These are phyloP conservation scores for Yamadazyma endophytica DNA, from an alignment of 805 yeast genomes.

Conservation along the genomic window DNA sequence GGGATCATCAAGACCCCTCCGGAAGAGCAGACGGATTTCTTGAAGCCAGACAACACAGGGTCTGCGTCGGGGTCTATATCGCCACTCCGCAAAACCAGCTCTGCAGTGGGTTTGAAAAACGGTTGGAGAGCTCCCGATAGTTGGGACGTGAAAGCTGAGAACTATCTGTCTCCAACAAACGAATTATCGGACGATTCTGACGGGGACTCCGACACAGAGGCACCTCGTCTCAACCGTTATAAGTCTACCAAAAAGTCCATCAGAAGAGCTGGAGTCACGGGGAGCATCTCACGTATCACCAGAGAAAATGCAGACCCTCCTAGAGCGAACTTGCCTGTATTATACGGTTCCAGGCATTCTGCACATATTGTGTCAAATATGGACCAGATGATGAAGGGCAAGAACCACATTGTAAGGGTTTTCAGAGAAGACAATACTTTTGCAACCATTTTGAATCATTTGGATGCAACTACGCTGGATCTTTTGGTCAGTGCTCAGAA, in stretches of 20 bases:
- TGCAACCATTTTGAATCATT: conserved; percentile 75
- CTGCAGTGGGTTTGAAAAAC: too few species aligned
- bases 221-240: neutral
- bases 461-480: conserved; percentile 74
- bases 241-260: neutral
- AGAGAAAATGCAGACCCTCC: too few species aligned
- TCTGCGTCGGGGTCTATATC: neutral
- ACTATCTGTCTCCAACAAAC: conserved; percentile 4
- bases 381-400: conserved; percentile 17
- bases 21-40: conserved; percentile 1
- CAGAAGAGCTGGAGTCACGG: too few species aligned
- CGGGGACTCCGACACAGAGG: conserved; percentile 1
- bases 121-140: conserved; percentile 46
- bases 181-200: conserved; percentile 4
- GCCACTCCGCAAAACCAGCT: too few species aligned
- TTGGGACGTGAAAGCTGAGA: conserved; percentile 42
- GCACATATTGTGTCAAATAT: conserved; percentile 13
- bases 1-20: conserved; percentile 8
- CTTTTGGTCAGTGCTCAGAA: conserved; percentile 66
- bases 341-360: conserved; percentile 28
- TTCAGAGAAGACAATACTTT: conserved; percentile 82
- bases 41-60: conserved; percentile 1
- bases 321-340: conserved; percentile 22
- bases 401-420: conserved; percentile 58
- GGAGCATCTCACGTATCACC: too few species aligned